Percentiles rank a stretch among this genome's conserved stretches.
Evolutionary conservation across 1,139 yeast genomes (phyloP).

Genomic region (Pneumocystis jirovecii): DNA sequence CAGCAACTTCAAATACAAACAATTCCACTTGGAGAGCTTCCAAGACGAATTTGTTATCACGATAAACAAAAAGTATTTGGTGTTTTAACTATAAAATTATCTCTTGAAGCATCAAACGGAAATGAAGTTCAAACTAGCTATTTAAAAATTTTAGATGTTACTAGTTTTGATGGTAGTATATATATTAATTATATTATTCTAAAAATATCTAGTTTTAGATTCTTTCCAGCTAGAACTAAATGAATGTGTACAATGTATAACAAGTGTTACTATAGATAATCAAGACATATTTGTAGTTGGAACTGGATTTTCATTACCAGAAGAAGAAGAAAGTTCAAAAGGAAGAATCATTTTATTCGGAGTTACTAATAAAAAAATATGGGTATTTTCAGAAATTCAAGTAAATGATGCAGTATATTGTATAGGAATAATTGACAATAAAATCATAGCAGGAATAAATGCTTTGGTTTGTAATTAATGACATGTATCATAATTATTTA

Average conservation of each 20-base stretch:
- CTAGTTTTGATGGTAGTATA: constrained; percentile 9
- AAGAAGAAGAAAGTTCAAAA: constrained; percentile 13
- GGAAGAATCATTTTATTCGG: constrained; percentile 16
- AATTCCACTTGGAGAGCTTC: constrained; percentile 15
- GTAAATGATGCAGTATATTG: constrained; percentile 16
- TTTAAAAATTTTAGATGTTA: constrained; percentile 13
- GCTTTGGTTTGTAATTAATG: constrained; percentile 10
- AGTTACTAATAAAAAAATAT: constrained; percentile 9
- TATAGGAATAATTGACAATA: constrained; percentile 10
- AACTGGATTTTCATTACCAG: constrained; percentile 15
- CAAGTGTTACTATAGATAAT: constrained; percentile 6
- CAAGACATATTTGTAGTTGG: constrained; percentile 15
- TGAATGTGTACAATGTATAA: constrained; percentile 15
- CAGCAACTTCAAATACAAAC: constrained; percentile 17
- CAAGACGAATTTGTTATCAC: constrained; percentile 12
- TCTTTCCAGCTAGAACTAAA: constrained; percentile 12
- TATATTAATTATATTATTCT: neutral
- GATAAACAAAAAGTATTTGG: constrained; percentile 10
- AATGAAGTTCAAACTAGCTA: constrained; percentile 14
- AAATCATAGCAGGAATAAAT: constrained; percentile 14
- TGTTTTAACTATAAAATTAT: constrained; percentile 14
- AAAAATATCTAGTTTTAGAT: constrained; percentile 5
- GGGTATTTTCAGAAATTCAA: constrained; percentile 10
- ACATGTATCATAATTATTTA: neutral
- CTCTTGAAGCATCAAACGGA: constrained; percentile 13